Evolutionary conservation across 306 rosid genomes (phyloP).

Genomic region (Lathyrus oleraceus): DNA sequence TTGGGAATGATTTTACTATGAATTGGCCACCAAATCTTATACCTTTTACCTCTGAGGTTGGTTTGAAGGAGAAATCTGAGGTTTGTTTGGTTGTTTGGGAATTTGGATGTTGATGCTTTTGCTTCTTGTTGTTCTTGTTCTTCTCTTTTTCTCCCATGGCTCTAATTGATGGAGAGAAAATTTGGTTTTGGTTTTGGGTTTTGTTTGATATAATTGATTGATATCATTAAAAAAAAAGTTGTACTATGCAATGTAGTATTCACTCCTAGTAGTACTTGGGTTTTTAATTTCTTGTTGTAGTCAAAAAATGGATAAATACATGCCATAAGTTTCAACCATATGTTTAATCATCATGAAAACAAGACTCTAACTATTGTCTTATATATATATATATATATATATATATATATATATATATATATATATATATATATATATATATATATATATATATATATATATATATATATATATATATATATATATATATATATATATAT

Average conservation of each 20-base stretch:
- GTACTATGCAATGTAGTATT: background rate
- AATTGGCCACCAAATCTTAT: constrained; percentile 93
- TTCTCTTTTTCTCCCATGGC: constrained; percentile 68
- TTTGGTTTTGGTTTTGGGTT: background rate
- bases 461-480: too few relatives aligned
- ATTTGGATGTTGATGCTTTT: constrained; percentile 85
- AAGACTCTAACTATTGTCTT: too few relatives aligned
- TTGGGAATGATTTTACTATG: constrained; percentile 89
- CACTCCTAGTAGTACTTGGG: background rate
- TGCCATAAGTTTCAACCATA: constrained; percentile 20
- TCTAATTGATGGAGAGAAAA: background rate
- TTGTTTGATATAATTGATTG: constrained; percentile 25
- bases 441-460: too few relatives aligned
- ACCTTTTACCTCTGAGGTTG: constrained; percentile 83
- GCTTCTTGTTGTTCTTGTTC: constrained; percentile 67
- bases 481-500: too few relatives aligned
- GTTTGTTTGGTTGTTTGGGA: constrained; percentile 65
- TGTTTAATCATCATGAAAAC: background rate
- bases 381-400: too few relatives aligned
- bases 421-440: too few relatives aligned
- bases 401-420: too few relatives aligned
- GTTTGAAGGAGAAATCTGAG: constrained; percentile 92
- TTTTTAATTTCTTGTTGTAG: constrained; percentile 21
- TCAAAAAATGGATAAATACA: constrained; percentile 37
- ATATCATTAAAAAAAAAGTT: constrained; percentile 9